These are phyloP conservation scores for Hirsutella thompsonii DNA, from an alignment of 2,329 filamentous ascomycete genomes.

Conservation along the genomic window DNA sequence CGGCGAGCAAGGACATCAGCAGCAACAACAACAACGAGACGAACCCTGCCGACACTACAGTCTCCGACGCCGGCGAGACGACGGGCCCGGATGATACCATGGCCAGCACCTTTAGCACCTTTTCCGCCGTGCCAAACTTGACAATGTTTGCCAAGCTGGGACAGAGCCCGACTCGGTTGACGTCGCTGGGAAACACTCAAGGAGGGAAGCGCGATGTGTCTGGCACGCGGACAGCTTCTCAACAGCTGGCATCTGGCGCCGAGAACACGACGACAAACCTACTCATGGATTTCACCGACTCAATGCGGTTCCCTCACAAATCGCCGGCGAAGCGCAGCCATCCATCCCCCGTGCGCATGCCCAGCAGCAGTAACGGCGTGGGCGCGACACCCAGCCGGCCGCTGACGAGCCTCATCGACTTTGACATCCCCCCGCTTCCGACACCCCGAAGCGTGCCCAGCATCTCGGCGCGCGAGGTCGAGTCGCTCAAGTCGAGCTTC, in stretches of 20 bases:
- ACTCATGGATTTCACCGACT: constrained; percentile 79
- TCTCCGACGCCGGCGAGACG: constrained; percentile 20
- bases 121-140: constrained; percentile 82
- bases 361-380: constrained; percentile 17
- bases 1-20: constrained; percentile 13
- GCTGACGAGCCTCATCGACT: constrained; percentile 56
- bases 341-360: constrained; percentile 13
- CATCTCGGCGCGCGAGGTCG: constrained; percentile 82
- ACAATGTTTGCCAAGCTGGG: constrained; percentile 68
- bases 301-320: constrained; percentile 35
- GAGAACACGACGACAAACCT: constrained; percentile 60
- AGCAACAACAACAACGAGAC: too few species aligned
- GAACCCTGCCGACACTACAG: constrained; percentile 13
- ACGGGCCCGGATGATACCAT: constrained; percentile 54
- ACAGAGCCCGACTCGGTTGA: constrained; percentile 46
- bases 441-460: constrained; percentile 86
- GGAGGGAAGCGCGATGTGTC: constrained; percentile 9
- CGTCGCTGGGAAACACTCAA: constrained; percentile 16
- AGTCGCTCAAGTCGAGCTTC: constrained; percentile 82
- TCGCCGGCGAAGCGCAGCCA: constrained; percentile 31
- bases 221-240: constrained; percentile 24
- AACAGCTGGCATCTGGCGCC: constrained; percentile 17
- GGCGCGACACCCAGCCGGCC: constrained; percentile 33
- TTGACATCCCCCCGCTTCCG: constrained; percentile 83
- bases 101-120: constrained; percentile 76